phyloP scores from a whole-genome alignment of 2,329 filamentous ascomycete species.

The Diaporthe citriasiana region DNA sequence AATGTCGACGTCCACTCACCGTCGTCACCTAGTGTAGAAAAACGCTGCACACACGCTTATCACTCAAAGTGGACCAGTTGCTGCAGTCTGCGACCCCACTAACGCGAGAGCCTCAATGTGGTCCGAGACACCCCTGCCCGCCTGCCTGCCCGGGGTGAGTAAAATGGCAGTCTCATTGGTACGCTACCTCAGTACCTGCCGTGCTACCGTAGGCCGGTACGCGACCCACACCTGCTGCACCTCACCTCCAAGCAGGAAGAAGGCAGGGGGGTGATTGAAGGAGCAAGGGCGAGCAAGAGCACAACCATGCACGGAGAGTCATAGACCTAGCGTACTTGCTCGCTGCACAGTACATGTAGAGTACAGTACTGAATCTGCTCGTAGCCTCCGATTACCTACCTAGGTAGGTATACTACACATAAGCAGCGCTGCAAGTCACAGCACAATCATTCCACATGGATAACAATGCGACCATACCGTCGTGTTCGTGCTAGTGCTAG shows the following conservation, averaged over 20 bases:
- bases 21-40: slow-evolving; percentile 5
- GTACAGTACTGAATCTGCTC: neutral
- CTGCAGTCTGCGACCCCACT: slow-evolving; percentile 1
- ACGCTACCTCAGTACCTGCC: neutral
- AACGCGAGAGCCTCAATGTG: slow-evolving; percentile 37
- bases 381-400: no score
- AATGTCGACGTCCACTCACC: neutral
- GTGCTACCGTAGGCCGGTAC: neutral
- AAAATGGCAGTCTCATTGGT: neutral
- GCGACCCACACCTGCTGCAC: slow-evolving; percentile 16
- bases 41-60: neutral
- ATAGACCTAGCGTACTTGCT: neutral
- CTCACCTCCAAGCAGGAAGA: neutral
- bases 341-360: no score
- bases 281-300: neutral
- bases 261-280: neutral
- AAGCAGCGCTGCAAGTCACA: neutral
- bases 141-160: neutral
- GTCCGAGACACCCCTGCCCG: slow-evolving; percentile 9
- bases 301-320: neutral
- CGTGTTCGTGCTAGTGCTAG: slow-evolving; percentile 9
- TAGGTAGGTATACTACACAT: no score
- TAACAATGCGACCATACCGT: slow-evolving; percentile 11
- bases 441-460: neutral
- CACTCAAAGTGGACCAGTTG: slow-evolving; percentile 7